Percentiles rank a stretch among this genome's conserved stretches.
Conservation (phyloP, 73 alveolate genomes). For the Paramecium octaurelia region DNA sequence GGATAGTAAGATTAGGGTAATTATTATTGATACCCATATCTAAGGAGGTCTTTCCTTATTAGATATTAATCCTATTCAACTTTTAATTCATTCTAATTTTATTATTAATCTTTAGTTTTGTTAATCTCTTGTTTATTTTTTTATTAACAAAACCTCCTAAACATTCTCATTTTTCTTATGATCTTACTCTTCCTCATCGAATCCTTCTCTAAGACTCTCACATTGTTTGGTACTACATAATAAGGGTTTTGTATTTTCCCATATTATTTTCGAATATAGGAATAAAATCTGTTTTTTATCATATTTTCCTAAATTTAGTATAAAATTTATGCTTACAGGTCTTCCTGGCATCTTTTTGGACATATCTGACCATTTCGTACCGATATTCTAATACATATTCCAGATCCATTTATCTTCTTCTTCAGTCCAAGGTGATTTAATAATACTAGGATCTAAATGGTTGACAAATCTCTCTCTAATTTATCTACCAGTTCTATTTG, state of each 20-base stretch:
- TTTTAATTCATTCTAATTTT: neutral
- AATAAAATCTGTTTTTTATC: conserved; percentile 59
- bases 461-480: conserved; percentile 98
- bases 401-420: conserved; percentile 75
- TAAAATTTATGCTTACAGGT: neutral
- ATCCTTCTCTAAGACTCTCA: neutral
- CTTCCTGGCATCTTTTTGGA: conserved; percentile 48
- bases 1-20: neutral
- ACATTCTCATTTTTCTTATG: neutral
- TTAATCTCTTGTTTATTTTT: neutral
- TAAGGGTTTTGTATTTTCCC: conserved; percentile 14
- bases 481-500: conserved; percentile 81
- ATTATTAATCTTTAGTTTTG: neutral
- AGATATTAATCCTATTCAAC: neutral
- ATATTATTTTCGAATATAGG: neutral
- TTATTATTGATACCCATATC: neutral
- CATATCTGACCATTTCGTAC: conserved; percentile 62
- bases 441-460: conserved; percentile 92
- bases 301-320: conserved; percentile 36
- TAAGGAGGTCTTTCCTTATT: neutral
- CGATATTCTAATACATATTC: conserved; percentile 6
- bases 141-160: neutral
- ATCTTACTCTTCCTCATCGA: neutral
- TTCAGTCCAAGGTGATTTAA: conserved; percentile 84
- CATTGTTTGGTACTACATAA: neutral